These are phyloP conservation scores for Panaeolus cyanescens DNA, from an alignment of 768 basidiomycete species.

Conservation along the genomic window DNA sequence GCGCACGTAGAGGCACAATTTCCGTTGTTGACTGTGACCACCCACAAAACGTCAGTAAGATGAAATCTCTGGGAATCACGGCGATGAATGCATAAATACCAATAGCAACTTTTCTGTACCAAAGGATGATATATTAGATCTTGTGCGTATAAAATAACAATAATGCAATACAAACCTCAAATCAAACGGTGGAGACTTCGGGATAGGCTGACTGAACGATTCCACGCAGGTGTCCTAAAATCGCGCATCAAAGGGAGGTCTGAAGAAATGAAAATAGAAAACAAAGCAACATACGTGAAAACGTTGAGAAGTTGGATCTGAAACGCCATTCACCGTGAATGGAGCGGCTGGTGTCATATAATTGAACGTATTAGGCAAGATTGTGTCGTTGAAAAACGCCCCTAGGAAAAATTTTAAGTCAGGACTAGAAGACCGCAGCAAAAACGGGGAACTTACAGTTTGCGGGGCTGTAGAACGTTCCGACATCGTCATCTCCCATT, in stretches of 20 bases:
- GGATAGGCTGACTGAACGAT: slow-evolving; percentile 38
- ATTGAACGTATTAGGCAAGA: slow-evolving; percentile 38
- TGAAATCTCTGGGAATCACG: neutral
- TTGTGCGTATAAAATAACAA: neutral
- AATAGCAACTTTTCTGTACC: slow-evolving; percentile 43
- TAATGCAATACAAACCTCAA: slow-evolving; percentile 29
- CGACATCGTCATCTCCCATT: slow-evolving; percentile 33
- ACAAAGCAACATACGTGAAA: slow-evolving; percentile 41
- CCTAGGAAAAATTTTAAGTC: slow-evolving; percentile 24
- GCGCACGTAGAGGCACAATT: slow-evolving; percentile 65
- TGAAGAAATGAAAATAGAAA: neutral
- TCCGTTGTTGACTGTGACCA: slow-evolving; percentile 37
- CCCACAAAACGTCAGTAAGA: neutral
- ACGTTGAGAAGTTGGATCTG: slow-evolving; percentile 48
- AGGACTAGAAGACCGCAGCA: neutral
- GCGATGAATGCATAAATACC: slow-evolving; percentile 30
- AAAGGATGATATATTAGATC: neutral
- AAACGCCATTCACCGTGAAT: slow-evolving; percentile 42
- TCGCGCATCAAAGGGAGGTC: too few species aligned
- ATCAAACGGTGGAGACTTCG: slow-evolving; percentile 45
- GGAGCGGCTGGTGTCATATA: slow-evolving; percentile 46
- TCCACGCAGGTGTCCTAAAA: slow-evolving; percentile 46
- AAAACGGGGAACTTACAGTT: slow-evolving; percentile 44
- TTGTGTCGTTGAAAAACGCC: slow-evolving; percentile 49
- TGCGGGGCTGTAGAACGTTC: slow-evolving; percentile 48